phyloP scores from a whole-genome alignment of 768 basidiomycete genomes.

The Lactarius hengduanensis region DNA sequence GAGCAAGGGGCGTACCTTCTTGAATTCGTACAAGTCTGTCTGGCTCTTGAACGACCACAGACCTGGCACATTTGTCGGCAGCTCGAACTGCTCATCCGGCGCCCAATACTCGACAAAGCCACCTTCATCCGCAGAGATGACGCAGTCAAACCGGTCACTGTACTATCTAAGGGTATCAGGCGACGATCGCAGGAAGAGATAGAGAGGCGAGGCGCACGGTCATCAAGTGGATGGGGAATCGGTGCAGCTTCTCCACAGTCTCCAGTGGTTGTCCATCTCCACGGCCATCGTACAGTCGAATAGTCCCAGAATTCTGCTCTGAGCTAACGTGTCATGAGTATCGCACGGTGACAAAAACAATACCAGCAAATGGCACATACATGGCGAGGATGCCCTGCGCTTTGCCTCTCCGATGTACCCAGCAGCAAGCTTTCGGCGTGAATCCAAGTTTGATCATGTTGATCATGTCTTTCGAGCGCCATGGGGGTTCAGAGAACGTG shows the following conservation, averaged over 20 bases:
- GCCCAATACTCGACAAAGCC: conserved; percentile 98
- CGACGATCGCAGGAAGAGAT: not conserved
- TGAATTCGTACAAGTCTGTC: conserved; percentile 96
- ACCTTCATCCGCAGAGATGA: conserved; percentile 90
- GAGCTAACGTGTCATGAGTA: conserved; percentile 51
- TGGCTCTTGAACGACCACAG: conserved; percentile 90
- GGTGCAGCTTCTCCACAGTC: conserved; percentile 75
- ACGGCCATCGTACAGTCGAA: conserved; percentile 90
- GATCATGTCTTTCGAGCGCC: conserved; percentile 78
- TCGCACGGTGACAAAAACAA: not conserved
- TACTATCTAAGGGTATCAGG: conserved; percentile 52
- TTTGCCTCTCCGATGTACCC: conserved; percentile 90
- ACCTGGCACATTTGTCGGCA: conserved; percentile 72
- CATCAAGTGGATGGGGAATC: conserved; percentile 89
- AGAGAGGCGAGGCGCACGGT: conserved; percentile 41
- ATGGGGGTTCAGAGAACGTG: not conserved
- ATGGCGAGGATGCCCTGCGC: conserved; percentile 87
- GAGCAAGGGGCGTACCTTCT: conserved; percentile 61
- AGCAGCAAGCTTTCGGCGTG: conserved; percentile 85
- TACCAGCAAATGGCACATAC: conserved; percentile 44
- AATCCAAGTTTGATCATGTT: conserved; percentile 93
- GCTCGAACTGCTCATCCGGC: conserved; percentile 82
- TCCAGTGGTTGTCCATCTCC: conserved; percentile 79
- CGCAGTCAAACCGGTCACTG: conserved; percentile 84
- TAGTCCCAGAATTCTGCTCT: conserved; percentile 68